Evolutionary conservation across 495 filamentous ascomycete genomes (phyloP), one percentile per base, ranked within the genome.

Genomic region (Immersiella caudata): DNA sequence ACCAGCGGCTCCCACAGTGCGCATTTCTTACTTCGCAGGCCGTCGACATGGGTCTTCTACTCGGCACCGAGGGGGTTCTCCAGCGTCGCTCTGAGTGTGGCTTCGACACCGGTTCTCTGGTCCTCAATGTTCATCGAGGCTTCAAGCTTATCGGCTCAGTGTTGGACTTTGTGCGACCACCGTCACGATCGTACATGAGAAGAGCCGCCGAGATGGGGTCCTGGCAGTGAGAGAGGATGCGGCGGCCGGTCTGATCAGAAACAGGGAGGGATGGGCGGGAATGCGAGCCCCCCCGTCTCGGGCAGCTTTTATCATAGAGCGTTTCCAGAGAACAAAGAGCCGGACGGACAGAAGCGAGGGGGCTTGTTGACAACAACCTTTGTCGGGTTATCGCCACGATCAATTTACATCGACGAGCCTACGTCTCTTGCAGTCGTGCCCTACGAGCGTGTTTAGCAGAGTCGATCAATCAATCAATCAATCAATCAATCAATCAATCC

Each of bases 401-500:
- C 29, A 33, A 33, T 33, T 33, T 33, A 46, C 16, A 46, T 46
- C 11, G 40, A 46, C 40, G 40, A 46, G 40, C 40, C 14, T 46
- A 46, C 40, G 40, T 46, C 16, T 46, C 40, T 46, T 12, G 40
- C 40, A 46, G 40, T 18, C 5, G 40, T 46, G 40, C n/a, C n/a
- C n/a, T n/a, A n/a, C n/a, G n/a, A n/a, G n/a, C 11, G 14, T 14
- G 40, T 14, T 2, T 46, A 12, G 40, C 6, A 46, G 40, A 46
- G 33, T 5, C 33, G 12, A 36, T 6, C 12, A 12, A 36, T 5
- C 6, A 36, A 36, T 36, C 33, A 12, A 36, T 36, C 33, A 36
- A 36, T 12, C 33, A 36, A 5, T 36, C 33, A 36, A 46, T 46
- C 56, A 59, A 59, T 59, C 56, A 59, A 59, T 35, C 18, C 56